A percentile compares a stretch with the other conserved stretches of the same genome.
phyloP scores from a whole-genome alignment of 176 grass and related monocot species.

The Urochloa ruziziensis region DNA sequence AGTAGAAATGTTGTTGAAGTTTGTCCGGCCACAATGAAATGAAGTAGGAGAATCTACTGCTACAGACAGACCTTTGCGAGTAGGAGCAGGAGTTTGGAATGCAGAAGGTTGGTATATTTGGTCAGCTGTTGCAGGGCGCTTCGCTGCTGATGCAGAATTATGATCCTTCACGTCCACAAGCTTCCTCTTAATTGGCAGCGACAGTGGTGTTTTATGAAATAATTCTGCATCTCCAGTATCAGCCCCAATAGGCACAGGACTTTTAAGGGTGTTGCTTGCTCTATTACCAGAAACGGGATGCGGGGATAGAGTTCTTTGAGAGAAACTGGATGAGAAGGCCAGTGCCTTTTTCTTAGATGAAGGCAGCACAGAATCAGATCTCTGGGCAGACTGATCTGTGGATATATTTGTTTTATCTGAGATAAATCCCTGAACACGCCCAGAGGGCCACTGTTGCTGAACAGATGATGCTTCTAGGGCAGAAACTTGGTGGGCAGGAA shows the following conservation, averaged over 20 bases:
- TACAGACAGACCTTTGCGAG: slow-evolving; percentile 49
- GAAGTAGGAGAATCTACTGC: slow-evolving; percentile 58
- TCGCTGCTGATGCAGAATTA: slow-evolving; percentile 44
- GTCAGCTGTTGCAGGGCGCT: slow-evolving; percentile 53
- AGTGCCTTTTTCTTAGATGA: slow-evolving; percentile 68
- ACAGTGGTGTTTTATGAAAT: slow-evolving; percentile 61
- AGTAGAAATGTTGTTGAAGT: slow-evolving; percentile 48
- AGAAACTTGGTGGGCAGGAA: slow-evolving; percentile 66
- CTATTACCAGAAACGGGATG: slow-evolving; percentile 36
- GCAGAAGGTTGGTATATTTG: slow-evolving; percentile 57
- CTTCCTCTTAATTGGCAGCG: slow-evolving; percentile 84
- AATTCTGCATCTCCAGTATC: slow-evolving; percentile 43
- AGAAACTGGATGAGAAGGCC: slow-evolving; percentile 73
- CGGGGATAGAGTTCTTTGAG: slow-evolving; percentile 37
- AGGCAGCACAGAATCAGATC: slow-evolving; percentile 48
- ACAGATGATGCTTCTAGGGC: slow-evolving; percentile 60
- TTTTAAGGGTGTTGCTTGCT: slow-evolving; percentile 38
- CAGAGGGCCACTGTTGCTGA: slow-evolving; percentile 78
- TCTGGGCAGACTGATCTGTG: slow-evolving; percentile 41
- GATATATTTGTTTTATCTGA: slow-evolving; percentile 39
- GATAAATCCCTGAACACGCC: slow-evolving; percentile 66
- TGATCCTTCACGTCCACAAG: slow-evolving; percentile 57
- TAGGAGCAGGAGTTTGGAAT: slow-evolving; percentile 71
- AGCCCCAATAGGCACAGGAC: slow-evolving; percentile 35
- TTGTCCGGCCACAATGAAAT: slow-evolving; percentile 50